Base-by-base conservation (phyloP, 139 green algal genomes). In the Tetraselmis chui region DNA sequence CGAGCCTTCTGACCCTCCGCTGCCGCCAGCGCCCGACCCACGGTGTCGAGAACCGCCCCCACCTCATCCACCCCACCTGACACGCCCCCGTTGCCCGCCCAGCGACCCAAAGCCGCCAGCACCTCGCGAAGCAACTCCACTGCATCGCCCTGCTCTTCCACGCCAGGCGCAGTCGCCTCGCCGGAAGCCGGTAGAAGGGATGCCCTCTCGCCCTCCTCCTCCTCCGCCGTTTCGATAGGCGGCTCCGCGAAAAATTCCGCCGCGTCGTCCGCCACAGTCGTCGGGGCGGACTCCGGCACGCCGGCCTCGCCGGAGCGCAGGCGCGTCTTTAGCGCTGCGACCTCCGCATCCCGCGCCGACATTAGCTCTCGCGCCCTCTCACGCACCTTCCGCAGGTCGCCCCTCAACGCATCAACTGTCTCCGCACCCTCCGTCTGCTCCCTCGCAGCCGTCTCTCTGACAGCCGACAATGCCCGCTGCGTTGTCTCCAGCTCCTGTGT, bases 361-460 rank as follows among this genome's bases (percentile, higher is more conserved):
- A 67, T 67, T 5, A 67, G 45, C 45, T 67, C 11, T 18, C 45
- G 45, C 45, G 45, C 45, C 45, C 18, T 67, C 11, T 5, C 45
- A 18, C 45, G 45, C 45, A 67, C 45, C 11, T 18, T 67, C 11
- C 45, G 45, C 45, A 67, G 45, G 11, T 84, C 58, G 29, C 74
- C 32, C 76, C 84, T 76, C 58, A 80, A 45, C 78, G 75, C 26
- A n/a, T 81, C 32, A 24, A 85, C 29, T 18, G 74, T 75, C 74
- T 45, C 58, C 45, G 29, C 45, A 75, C 84, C 30, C 75, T 75
- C 5, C 28, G 2, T 28, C 32, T 82, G 81, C 28, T 88, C 84
- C 58, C 59, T 76, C 26, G 81, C 25, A 1, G 32, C 28, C 18
- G 1, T 23, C 26, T 58, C 31, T 76, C 32, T 30, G 45, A 18